Percentiles rank a stretch among this genome's conserved stretches.
Conservation (phyloP, 208 protist genomes). For the Lotmaria passim region DNA sequence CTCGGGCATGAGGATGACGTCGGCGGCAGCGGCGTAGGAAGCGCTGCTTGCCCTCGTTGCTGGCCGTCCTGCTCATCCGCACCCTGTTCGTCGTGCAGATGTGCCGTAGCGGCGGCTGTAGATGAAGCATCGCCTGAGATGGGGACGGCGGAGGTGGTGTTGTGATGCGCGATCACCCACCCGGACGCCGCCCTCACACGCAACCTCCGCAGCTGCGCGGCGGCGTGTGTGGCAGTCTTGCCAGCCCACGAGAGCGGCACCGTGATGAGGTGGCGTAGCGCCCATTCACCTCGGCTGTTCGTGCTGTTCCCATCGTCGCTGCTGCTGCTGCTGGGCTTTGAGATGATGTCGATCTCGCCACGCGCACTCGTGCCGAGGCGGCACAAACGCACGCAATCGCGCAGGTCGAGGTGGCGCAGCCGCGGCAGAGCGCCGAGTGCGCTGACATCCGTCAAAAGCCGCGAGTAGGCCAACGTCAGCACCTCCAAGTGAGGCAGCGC, state of each 20-base stretch:
- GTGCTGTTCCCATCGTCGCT: not conserved
- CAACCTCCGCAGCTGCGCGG: not conserved
- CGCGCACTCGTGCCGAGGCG: conserved; percentile 15
- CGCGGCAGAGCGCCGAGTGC: conserved; percentile 20
- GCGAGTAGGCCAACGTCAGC: conserved; percentile 28
- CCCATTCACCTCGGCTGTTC: not conserved
- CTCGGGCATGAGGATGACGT: no score
- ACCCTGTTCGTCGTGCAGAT: no score
- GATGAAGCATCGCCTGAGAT: not conserved
- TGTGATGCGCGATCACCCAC: not conserved
- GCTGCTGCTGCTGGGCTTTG: conserved; percentile 15
- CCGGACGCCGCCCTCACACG: not conserved
- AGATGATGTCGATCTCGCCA: no score
- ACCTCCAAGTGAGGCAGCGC: conserved; percentile 28
- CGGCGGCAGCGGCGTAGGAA: no score
- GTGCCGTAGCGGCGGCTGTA: no score
- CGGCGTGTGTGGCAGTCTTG: not conserved
- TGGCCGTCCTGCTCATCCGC: no score
- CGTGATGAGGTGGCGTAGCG: not conserved
- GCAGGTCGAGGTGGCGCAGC: conserved; percentile 26
- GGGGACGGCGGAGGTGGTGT: conserved; percentile 1
- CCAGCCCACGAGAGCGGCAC: conserved; percentile 7
- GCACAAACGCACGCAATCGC: conserved; percentile 3
- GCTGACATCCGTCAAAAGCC: conserved; percentile 12
- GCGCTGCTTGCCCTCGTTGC: no score